phyloP scores from a whole-genome alignment of 2,329 filamentous ascomycete species.

The Coleophoma crateriformis region DNA sequence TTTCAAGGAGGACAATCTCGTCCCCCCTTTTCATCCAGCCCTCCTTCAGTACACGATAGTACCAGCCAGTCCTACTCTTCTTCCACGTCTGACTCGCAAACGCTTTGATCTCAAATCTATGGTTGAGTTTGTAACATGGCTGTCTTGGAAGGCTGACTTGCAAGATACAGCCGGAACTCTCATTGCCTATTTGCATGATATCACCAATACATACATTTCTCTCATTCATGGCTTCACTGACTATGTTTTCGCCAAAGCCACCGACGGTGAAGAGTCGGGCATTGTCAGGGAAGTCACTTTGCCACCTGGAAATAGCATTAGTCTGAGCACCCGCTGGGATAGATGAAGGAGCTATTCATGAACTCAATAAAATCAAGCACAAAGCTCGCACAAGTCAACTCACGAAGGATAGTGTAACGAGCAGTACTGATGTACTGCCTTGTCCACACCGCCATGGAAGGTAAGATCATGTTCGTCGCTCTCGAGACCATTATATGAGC shows the following conservation, averaged over 20 bases:
- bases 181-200: slow-evolving; percentile 41
- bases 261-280: slow-evolving; percentile 48
- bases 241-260: slow-evolving; percentile 61
- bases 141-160: slow-evolving; percentile 57
- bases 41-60: slow-evolving; percentile 54
- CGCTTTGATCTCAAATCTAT: slow-evolving; percentile 57
- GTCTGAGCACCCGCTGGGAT: neutral
- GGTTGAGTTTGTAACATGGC: slow-evolving; percentile 65
- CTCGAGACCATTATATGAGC: slow-evolving; percentile 37
- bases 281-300: slow-evolving; percentile 42
- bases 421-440: slow-evolving; percentile 55
- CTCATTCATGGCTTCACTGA: slow-evolving; percentile 52
- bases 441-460: slow-evolving; percentile 58
- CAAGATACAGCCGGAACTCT: slow-evolving; percentile 37
- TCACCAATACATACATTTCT: slow-evolving; percentile 62
- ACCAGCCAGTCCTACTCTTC: slow-evolving; percentile 57
- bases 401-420: slow-evolving; percentile 46
- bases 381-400: neutral
- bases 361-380: too few species aligned
- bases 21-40: slow-evolving; percentile 52
- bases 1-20: slow-evolving; percentile 47
- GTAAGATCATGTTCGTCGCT: slow-evolving; percentile 57
- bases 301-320: slow-evolving; percentile 36
- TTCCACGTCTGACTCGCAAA: slow-evolving; percentile 54
- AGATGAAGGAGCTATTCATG: too few species aligned